These are phyloP conservation scores for Daldinia decipiens DNA, from an alignment of 495 filamentous ascomycete genomes.

Conservation along the genomic window DNA sequence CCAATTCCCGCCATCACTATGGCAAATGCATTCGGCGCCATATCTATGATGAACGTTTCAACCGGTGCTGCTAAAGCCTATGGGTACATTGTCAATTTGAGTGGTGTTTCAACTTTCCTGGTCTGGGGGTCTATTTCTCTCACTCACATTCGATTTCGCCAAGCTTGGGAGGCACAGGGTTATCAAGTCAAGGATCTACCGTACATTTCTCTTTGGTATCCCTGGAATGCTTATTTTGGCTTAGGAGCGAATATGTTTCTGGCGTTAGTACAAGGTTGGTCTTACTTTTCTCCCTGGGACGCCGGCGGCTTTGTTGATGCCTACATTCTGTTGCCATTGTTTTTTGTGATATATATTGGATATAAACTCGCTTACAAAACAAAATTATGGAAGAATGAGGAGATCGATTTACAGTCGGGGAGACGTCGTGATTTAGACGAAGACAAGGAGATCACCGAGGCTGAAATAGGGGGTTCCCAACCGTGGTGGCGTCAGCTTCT, in stretches of 20 bases:
- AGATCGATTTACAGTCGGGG: constrained; percentile 70
- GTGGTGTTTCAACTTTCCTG: constrained; percentile 70
- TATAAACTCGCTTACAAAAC: constrained; percentile 72
- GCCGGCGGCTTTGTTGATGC: constrained; percentile 70
- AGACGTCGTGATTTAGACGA: constrained; percentile 61
- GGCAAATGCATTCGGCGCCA: constrained; percentile 70
- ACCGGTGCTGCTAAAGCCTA: constrained; percentile 68
- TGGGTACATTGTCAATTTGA: constrained; percentile 60
- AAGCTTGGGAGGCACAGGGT: constrained; percentile 66
- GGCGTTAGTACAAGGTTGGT: constrained; percentile 71
- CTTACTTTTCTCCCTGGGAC: constrained; percentile 64
- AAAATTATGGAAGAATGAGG: constrained; percentile 58
- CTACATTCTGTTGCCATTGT: constrained; percentile 74
- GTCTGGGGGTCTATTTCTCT: constrained; percentile 74
- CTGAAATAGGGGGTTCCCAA: constrained; percentile 16
- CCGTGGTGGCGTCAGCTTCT: constrained; percentile 47
- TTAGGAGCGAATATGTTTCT: constrained; percentile 70
- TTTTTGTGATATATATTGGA: constrained; percentile 65
- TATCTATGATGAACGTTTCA: constrained; percentile 73
- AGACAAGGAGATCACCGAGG: constrained; percentile 38
- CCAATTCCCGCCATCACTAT: constrained; percentile 71
- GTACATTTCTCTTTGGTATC: constrained; percentile 68
- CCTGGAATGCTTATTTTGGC: constrained; percentile 70
- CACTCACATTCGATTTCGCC: constrained; percentile 74
- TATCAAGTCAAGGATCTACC: constrained; percentile 63